phyloP scores from a whole-genome alignment of 352 stramenopile genomes.

The Pelagophyceae sp. region DNA sequence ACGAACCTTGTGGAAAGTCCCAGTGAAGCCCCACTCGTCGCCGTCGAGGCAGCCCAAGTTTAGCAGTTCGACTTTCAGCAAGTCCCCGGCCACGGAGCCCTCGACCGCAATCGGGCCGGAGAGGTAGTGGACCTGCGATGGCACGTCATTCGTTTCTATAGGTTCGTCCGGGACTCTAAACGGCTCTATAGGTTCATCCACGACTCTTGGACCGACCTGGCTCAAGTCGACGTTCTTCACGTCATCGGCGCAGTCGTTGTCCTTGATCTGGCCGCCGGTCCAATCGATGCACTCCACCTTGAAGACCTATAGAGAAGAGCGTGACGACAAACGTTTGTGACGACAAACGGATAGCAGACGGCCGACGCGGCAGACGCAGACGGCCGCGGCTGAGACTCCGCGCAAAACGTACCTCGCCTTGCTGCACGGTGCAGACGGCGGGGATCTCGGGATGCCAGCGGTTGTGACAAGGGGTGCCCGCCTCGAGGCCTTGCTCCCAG shows the following conservation, averaged over 20 bases:
- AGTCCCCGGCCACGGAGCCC: constrained; percentile 39
- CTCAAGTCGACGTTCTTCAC: constrained; percentile 46
- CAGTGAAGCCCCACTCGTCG: constrained; percentile 38
- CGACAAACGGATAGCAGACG: too few relatives aligned
- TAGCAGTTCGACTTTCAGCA: constrained; percentile 49
- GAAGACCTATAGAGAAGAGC: neutral
- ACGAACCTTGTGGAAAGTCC: constrained; percentile 37
- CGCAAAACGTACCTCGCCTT: neutral
- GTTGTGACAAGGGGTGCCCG: constrained; percentile 43
- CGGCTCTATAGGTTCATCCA: too few relatives aligned
- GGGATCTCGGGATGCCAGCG: constrained; percentile 37
- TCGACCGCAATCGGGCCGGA: constrained; percentile 42
- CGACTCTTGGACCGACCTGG: constrained; percentile 22
- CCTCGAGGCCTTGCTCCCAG: constrained; percentile 40
- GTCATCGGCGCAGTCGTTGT: constrained; percentile 43
- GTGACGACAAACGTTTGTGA: neutral
- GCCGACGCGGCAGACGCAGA: too few relatives aligned
- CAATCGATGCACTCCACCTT: constrained; percentile 48
- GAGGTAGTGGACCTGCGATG: constrained; percentile 40
- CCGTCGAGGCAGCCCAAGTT: constrained; percentile 38
- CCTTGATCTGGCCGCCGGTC: constrained; percentile 49
- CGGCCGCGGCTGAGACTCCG: neutral
- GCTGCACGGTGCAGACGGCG: neutral
- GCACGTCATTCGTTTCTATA: too few relatives aligned
- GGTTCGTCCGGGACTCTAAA: too few relatives aligned